A percentile compares a stretch with the other conserved stretches of the same genome.
Evolutionary conservation across 1,284 basidiomycete species (phyloP).

Genomic region (Apiotrichum veenhuisii): DNA sequence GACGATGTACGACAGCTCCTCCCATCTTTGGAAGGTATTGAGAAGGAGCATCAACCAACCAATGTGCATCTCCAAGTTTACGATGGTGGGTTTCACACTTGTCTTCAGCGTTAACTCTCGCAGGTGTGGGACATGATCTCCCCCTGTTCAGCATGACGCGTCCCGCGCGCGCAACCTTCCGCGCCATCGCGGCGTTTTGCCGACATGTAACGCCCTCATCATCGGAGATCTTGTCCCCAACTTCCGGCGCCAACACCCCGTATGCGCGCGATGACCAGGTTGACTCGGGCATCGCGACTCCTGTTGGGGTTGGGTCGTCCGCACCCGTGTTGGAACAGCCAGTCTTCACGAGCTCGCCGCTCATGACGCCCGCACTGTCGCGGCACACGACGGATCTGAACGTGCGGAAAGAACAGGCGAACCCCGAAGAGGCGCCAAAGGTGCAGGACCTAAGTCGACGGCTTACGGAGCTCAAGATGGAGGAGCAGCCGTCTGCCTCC

Average conservation of each 20-base stretch:
- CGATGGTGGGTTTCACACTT: conserved; percentile 46
- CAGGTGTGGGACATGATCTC: conserved; percentile 56
- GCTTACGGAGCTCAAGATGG: too few species aligned
- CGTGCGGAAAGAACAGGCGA: too few species aligned
- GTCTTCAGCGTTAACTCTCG: not conserved
- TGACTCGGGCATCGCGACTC: not conserved
- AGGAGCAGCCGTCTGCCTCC: too few species aligned
- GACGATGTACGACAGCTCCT: conserved; percentile 62
- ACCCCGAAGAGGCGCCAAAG: too few species aligned
- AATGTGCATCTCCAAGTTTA: conserved; percentile 81
- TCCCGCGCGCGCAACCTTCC: conserved; percentile 50
- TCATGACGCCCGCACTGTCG: too few species aligned
- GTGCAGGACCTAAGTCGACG: too few species aligned
- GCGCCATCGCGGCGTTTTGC: conserved; percentile 49
- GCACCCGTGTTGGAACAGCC: too few species aligned
- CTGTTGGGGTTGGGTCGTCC: too few species aligned
- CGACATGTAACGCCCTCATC: conserved; percentile 47
- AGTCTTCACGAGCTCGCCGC: too few species aligned
- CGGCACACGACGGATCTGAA: too few species aligned
- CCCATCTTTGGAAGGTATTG: conserved; percentile 64
- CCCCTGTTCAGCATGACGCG: conserved; percentile 80
- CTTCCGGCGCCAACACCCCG: not conserved
- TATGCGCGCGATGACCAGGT: too few species aligned
- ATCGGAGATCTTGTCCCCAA: not conserved
- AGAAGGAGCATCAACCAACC: conserved; percentile 63